Conservation (phyloP, 805 yeast genomes). For the Clavispora santaluciae region DNA sequence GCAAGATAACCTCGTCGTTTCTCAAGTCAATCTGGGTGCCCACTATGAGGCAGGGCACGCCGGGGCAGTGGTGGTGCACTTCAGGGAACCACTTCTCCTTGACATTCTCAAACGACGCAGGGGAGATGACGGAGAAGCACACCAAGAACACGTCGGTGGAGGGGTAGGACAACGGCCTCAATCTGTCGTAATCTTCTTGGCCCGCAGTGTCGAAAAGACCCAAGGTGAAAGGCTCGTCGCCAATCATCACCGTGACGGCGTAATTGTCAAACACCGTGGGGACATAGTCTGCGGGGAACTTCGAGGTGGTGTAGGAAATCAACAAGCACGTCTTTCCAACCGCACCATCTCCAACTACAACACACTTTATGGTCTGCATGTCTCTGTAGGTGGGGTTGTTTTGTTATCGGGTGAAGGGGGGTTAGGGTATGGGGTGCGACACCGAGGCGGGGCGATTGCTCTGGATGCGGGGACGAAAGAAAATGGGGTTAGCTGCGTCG, state of each 20-base stretch:
- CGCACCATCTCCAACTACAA: constrained; percentile 99
- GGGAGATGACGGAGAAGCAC: constrained; percentile 94
- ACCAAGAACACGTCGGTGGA: constrained; percentile 95
- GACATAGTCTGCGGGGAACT: constrained; percentile 96
- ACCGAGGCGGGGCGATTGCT: not conserved
- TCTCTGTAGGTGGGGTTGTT: not conserved
- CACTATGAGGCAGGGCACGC: constrained; percentile 93
- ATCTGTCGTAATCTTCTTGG: constrained; percentile 97
- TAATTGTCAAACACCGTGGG: constrained; percentile 98
- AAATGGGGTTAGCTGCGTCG: not conserved
- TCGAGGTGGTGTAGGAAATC: constrained; percentile 93
- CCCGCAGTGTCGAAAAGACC: constrained; percentile 99
- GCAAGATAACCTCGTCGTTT: constrained; percentile 86
- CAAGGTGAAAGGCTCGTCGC: constrained; percentile 95
- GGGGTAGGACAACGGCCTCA: constrained; percentile 94
- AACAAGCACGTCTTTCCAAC: constrained; percentile 96
- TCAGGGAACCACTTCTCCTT: constrained; percentile 99
- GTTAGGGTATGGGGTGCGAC: not conserved
- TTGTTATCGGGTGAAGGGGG: constrained; percentile 1
- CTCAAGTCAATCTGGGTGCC: constrained; percentile 96
- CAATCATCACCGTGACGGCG: constrained; percentile 93
- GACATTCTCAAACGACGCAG: constrained; percentile 95
- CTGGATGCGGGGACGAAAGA: not conserved
- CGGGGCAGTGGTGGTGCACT: constrained; percentile 95
- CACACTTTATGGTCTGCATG: constrained; percentile 79